A percentile compares a stretch with the other conserved stretches of the same genome.
These are phyloP conservation scores for Lasiodiplodia theobromae DNA, from an alignment of 2,329 filamentous ascomycete species.

Conservation along the genomic window DNA sequence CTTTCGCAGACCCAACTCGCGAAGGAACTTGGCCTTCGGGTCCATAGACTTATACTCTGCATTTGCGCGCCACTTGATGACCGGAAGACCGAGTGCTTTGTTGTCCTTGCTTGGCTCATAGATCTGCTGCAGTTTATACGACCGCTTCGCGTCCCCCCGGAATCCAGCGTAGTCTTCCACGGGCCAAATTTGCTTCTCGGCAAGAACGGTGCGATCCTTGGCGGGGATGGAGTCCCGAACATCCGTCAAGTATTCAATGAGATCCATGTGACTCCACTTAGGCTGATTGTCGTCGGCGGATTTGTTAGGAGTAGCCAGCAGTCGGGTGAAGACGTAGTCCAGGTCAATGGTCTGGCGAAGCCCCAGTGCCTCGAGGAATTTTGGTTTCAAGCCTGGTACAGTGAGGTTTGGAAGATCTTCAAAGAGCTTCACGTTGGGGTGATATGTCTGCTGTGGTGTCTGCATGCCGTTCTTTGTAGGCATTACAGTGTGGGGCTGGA, in stretches of 20 bases:
- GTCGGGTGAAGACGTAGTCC: slow-evolving; percentile 87
- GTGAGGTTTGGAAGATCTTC: slow-evolving; percentile 88
- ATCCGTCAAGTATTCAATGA: slow-evolving; percentile 92
- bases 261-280: slow-evolving; percentile 89
- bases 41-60: slow-evolving; percentile 23
- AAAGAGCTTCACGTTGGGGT: slow-evolving; percentile 91
- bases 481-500: slow-evolving; percentile 76
- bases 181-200: slow-evolving; percentile 53
- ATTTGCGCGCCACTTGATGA: slow-evolving; percentile 55
- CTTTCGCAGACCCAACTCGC: slow-evolving; percentile 25
- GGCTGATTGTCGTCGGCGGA: slow-evolving; percentile 46
- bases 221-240: slow-evolving; percentile 87
- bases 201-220: slow-evolving; percentile 61
- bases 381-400: slow-evolving; percentile 82
- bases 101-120: slow-evolving; percentile 46
- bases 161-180: slow-evolving; percentile 26
- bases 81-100: slow-evolving; percentile 69
- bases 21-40: slow-evolving; percentile 48
- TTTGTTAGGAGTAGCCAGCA: slow-evolving; percentile 48
- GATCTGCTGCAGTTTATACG: slow-evolving; percentile 46
- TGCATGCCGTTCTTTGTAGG: slow-evolving; percentile 92
- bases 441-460: slow-evolving; percentile 85
- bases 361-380: slow-evolving; percentile 81
- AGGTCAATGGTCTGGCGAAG: slow-evolving; percentile 96
- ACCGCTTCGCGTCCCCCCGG: slow-evolving; percentile 38